phyloP scores from a whole-genome alignment of 441 rosid genomes.

The Isatis lusitanica region DNA sequence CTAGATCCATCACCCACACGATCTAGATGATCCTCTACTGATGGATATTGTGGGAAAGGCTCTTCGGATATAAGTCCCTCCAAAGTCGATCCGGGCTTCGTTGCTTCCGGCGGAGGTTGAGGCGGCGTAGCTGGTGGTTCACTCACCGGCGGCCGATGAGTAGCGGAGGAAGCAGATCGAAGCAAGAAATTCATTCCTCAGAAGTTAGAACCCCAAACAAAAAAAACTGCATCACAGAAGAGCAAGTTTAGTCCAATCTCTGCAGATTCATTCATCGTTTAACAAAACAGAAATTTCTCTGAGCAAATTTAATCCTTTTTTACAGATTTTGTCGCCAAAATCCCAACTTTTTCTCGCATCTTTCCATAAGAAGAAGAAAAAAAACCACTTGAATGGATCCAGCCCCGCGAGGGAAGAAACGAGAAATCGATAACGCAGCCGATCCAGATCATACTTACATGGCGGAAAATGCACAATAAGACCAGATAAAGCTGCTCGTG shows the following conservation, averaged over 20 bases:
- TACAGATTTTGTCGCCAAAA: conserved; percentile 13
- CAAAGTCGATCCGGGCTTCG: conserved; percentile 49
- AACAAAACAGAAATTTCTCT: background rate
- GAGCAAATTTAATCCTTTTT: background rate
- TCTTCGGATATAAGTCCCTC: conserved; percentile 73
- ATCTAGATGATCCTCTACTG: conserved; percentile 40
- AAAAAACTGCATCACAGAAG: conserved; percentile 32
- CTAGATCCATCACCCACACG: conserved; percentile 42
- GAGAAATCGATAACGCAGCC: background rate
- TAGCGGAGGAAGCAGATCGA: conserved; percentile 53
- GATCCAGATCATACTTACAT: conserved; percentile 20
- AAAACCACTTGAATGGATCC: conserved; percentile 17
- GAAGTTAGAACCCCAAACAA: too few relatives aligned
- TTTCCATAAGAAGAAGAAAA: background rate
- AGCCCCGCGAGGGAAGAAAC: background rate
- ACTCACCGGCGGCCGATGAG: conserved; percentile 51
- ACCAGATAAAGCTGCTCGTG: background rate
- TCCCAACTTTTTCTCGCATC: conserved; percentile 3
- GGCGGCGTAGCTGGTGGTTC: conserved; percentile 48
- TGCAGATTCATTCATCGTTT: background rate
- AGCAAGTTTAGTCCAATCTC: background rate
- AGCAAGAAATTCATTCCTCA: conserved; percentile 80
- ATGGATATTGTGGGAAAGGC: conserved; percentile 50
- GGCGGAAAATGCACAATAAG: background rate
- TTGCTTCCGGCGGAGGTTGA: conserved; percentile 34